Conservation (phyloP, 179 eudicot genomes). For the Beta macrorhiza region DNA sequence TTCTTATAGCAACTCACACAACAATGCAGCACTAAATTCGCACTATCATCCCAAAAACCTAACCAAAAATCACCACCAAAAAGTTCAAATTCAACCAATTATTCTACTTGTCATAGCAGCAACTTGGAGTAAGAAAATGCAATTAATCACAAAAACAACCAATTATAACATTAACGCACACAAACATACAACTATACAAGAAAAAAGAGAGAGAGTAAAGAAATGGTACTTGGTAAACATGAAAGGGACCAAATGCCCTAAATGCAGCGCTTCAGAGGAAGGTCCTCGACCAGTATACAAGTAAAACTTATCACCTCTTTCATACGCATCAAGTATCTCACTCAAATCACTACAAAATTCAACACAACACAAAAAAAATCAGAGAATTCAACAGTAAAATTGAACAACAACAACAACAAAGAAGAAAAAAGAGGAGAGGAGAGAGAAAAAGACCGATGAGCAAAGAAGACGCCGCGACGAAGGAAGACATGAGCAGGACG, state of each 20-base stretch:
- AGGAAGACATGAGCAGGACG: conserved; percentile 77
- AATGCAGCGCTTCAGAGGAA: conserved; percentile 87
- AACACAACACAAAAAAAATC: background rate
- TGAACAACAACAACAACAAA: background rate
- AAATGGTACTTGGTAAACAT: conserved; percentile 85
- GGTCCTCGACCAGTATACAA: conserved; percentile 93
- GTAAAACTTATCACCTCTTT: conserved; percentile 80
- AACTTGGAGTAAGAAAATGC: no score
- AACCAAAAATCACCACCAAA: no score
- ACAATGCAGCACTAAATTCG: no score
- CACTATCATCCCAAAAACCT: no score
- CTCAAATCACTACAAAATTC: conserved; percentile 51
- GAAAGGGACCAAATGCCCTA: conserved; percentile 91
- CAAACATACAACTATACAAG: background rate
- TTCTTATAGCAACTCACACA: no score
- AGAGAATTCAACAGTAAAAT: conserved; percentile 2
- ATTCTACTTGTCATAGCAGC: no score
- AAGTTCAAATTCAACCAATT: background rate
- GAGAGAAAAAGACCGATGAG: conserved; percentile 53
- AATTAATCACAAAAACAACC: background rate
- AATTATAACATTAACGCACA: background rate
- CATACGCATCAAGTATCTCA: conserved; percentile 78
- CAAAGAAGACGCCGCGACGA: conserved; percentile 89
- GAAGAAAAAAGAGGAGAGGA: background rate
- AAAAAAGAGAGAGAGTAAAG: background rate